Evolutionary conservation across 768 basidiomycete species (phyloP).

Genomic region (Pleurotus sapidus): DNA sequence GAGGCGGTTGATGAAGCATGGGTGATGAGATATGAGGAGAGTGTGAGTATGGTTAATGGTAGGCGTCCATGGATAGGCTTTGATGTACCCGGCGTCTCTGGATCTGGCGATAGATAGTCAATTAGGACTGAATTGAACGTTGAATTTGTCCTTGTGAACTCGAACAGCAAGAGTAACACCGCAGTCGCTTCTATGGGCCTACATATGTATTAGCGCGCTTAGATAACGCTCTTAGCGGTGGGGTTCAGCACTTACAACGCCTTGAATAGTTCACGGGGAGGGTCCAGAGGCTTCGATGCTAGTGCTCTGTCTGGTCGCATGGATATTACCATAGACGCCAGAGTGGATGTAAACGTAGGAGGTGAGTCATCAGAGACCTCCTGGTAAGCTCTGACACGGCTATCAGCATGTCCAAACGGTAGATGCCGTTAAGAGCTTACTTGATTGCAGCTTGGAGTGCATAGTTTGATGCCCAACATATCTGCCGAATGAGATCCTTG

Average conservation of each 20-base stretch:
- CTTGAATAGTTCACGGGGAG: slow-evolving; percentile 53
- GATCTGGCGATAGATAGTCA: slow-evolving; percentile 26
- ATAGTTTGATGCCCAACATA: slow-evolving; percentile 55
- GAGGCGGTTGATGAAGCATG: slow-evolving; percentile 65
- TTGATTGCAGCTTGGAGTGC: slow-evolving; percentile 48
- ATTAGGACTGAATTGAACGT: slow-evolving; percentile 47
- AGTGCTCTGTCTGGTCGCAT: slow-evolving; percentile 55
- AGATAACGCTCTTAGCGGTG: too few species aligned
- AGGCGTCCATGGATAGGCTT: slow-evolving; percentile 25
- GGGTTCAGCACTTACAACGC: neutral
- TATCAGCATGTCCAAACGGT: neutral
- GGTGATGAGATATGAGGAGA: slow-evolving; percentile 64
- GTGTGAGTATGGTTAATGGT: slow-evolving; percentile 46
- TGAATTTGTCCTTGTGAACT: slow-evolving; percentile 52
- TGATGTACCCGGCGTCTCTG: slow-evolving; percentile 15
- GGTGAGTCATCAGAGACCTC: slow-evolving; percentile 48
- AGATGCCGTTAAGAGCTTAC: slow-evolving; percentile 28
- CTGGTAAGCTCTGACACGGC: slow-evolving; percentile 48
- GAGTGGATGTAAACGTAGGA: slow-evolving; percentile 44
- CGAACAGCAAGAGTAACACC: slow-evolving; percentile 56
- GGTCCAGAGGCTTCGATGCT: slow-evolving; percentile 40
- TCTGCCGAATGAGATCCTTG: slow-evolving; percentile 48
- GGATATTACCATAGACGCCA: slow-evolving; percentile 50
- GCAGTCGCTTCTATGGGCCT: slow-evolving; percentile 65
- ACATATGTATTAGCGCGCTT: neutral